Base-by-base conservation (phyloP, 2,329 filamentous ascomycete genomes). In the Aspergillus oerlinghausenensis region DNA sequence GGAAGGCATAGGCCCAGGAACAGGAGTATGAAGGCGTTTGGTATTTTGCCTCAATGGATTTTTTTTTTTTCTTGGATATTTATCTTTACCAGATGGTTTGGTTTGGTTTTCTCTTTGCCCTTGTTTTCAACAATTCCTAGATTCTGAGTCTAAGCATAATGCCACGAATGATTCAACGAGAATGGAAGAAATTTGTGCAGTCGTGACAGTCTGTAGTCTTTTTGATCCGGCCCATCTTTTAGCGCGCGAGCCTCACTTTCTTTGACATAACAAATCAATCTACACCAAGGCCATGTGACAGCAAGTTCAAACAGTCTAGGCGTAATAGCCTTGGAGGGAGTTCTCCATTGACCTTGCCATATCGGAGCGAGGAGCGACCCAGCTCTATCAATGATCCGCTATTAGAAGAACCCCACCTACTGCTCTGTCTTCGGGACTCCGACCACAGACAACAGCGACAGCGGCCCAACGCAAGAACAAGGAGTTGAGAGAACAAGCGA, bases 1-100 rank as follows among this genome's bases (percentile, higher is more conserved):
- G 40, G 73, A 75, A 57, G 55, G 60, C 14, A 40, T 57, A 58
- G 54, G 57, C 28, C 32, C 61, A 17, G 53, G 23, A 11, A 55
- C 55, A 32, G 48, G 25, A 19, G 47, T 42, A 43, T 68, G 48
- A 63, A 56, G 58, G 51, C 28, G 50, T 62, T 60, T 8, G 25
- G 11, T 21, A 45, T 9, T 25, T 14, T 35, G 25, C 11, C 26
- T 23, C 9, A 10, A n/a, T 28, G 48, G 25, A 25, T 50, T 14
- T 35, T 51, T 48, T 26, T 50, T 14, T 35, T 51, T 48, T 26
- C 45, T 51, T 56, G n/a, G 21, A 23, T 47, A 14, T 14, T 26
- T 47, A 7, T 23, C 14, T 21, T 47, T 47, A 14, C 10, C 26
- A 25, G 43, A 47, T 47, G 43, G 23, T 14, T 14, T 47, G 10